These are phyloP conservation scores for Dalbergia cochinchinensis DNA, from an alignment of 306 rosid species.

Conservation along the genomic window DNA sequence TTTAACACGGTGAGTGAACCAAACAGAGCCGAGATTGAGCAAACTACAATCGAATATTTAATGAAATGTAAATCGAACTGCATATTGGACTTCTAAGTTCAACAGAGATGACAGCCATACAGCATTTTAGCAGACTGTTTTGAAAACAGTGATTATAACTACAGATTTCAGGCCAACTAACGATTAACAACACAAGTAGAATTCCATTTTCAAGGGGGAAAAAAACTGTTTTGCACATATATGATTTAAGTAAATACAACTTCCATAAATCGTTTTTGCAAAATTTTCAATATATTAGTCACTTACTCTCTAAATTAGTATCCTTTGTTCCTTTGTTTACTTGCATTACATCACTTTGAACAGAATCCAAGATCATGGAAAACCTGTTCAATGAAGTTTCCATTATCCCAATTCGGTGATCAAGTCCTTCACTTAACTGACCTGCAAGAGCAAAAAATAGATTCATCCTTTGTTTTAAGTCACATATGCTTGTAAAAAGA, in stretches of 20 bases:
- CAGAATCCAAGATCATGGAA: constrained; percentile 91
- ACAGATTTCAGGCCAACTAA: background rate
- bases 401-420: constrained; percentile 81
- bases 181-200: background rate
- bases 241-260: constrained; percentile 8
- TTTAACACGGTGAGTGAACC: background rate
- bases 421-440: constrained; percentile 86
- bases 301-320: constrained; percentile 78
- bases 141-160: background rate
- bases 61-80: too few relatives aligned
- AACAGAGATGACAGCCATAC: background rate
- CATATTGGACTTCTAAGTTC: background rate
- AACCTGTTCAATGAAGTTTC: constrained; percentile 89
- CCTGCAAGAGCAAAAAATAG: constrained; percentile 59
- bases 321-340: constrained; percentile 90
- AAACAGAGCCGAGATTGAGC: background rate
- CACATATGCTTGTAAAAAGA: constrained; percentile 22
- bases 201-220: background rate
- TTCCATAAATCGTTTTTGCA: constrained; percentile 31
- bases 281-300: constrained; percentile 42
- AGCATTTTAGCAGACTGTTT: background rate
- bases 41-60: background rate
- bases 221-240: background rate
- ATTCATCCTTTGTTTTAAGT: background rate
- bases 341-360: constrained; percentile 88